Evolutionary conservation across 176 grass and related monocot species (phyloP).

Genomic region (Oropetium thomaeum): DNA sequence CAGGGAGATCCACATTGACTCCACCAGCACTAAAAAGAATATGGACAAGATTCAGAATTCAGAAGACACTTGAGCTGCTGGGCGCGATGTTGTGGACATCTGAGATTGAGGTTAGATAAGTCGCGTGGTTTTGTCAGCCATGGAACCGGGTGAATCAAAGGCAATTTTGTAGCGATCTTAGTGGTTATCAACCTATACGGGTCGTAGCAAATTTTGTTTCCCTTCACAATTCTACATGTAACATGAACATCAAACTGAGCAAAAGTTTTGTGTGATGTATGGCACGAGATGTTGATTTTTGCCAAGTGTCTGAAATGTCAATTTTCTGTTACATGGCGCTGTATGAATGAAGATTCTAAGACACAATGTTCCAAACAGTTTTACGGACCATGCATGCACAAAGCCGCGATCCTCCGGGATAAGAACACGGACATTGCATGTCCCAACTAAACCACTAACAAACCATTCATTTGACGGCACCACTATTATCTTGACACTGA

Average conservation of each 20-base stretch:
- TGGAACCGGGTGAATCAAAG: background rate
- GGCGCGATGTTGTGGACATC: background rate
- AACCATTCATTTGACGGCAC: background rate
- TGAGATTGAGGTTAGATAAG: background rate
- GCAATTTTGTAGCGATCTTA: slow-evolving; percentile 16
- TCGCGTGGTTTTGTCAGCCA: background rate
- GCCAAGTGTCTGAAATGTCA: background rate
- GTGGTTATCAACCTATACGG: background rate
- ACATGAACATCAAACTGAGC: background rate
- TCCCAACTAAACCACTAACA: slow-evolving; percentile 16
- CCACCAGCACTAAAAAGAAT: background rate
- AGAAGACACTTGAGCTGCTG: background rate
- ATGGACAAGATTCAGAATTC: background rate
- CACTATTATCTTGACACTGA: background rate
- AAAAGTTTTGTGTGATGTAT: background rate
- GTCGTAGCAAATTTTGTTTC: slow-evolving; percentile 33
- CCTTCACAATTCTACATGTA: background rate
- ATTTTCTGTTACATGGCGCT: background rate
- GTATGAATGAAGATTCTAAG: background rate
- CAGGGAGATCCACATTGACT: background rate
- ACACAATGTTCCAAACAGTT: background rate
- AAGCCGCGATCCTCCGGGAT: no score
- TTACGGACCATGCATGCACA: background rate
- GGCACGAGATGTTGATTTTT: background rate
- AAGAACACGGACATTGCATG: slow-evolving; percentile 20